Evolutionary conservation across 352 stramenopile species (phyloP), one percentile per base, ranked within the genome.

Genomic region (Phytophthora sp.): DNA sequence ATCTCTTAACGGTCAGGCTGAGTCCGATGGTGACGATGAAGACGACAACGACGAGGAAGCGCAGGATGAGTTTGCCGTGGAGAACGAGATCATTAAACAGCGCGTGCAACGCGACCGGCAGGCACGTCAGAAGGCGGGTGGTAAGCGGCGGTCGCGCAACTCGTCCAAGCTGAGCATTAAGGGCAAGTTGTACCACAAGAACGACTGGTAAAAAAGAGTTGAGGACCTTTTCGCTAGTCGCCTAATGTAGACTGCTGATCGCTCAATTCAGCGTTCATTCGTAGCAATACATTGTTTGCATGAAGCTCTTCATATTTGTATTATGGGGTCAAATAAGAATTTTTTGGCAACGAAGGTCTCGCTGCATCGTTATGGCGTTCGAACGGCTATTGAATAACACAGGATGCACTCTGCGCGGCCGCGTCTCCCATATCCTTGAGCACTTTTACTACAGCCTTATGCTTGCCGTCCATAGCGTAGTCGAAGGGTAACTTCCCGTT

Each of bases 381-480:
- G 20, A 20, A 48, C 17, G 23, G 55, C 69, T 87, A 95, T 78
- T 92, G 84, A 70, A 95, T 89, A 62, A 79, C 67, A 85, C 87
- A 95, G 45, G 84, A 93, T 53, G 87, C 84, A 52, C 87, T 94
- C 73, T 93, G 83, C 17, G 87, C 85, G 18, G 87, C 85, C 11
- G 88, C 87, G 58, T 98, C 92, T 23, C 92, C 92, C 78, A 96
- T 94, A 71, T 98, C 92, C 79, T 97, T 97, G 59, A 97, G 73
- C 41, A 93, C 87, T 74, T 97, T 97, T 57, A 95, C 79, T 23
- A 97, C 88, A 37, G 87, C 84, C 60, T 95, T 97, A 77, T 98
- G 90, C 51, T 98, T 97, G 56, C 91, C 89, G 50, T 92, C 89
- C 75, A 97, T 94, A 21, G 92, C 92, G 53, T 97, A 91, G 59